These are phyloP conservation scores for Cladorrhinum sp. DNA, from an alignment of 2,329 filamentous ascomycete species.

Conservation along the genomic window DNA sequence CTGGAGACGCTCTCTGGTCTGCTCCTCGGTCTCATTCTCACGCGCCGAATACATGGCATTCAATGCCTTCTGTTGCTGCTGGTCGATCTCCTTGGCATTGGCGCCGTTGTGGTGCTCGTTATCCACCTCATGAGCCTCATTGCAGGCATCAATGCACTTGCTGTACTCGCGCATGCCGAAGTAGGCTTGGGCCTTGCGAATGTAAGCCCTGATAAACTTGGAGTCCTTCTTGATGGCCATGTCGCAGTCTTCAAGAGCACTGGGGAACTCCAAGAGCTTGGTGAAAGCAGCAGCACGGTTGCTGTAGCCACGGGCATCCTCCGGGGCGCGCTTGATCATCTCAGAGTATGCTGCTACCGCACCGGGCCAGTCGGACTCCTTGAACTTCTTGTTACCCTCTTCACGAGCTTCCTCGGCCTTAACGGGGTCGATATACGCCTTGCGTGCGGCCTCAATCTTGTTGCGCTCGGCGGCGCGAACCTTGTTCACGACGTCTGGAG, in stretches of 20 bases:
- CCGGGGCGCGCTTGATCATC: constrained; percentile 93
- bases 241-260: constrained; percentile 89
- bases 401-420: constrained; percentile 96
- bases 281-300: constrained; percentile 96
- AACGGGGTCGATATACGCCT: constrained; percentile 81
- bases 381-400: constrained; percentile 95
- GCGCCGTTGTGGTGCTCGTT: constrained; percentile 64
- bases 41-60: constrained; percentile 84
- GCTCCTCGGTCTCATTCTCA: constrained; percentile 92
- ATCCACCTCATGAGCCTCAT: constrained; percentile 76
- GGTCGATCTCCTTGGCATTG: constrained; percentile 87
- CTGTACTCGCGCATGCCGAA: constrained; percentile 98
- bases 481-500: constrained; percentile 89
- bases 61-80: constrained; percentile 90
- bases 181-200: constrained; percentile 92
- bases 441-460: constrained; percentile 71
- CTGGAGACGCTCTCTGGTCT: constrained; percentile 88
- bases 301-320: constrained; percentile 91
- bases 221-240: constrained; percentile 85
- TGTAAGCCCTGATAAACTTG: constrained; percentile 91
- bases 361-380: constrained; percentile 90
- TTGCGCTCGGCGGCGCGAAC: constrained; percentile 85
- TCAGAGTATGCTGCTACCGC: constrained; percentile 92
- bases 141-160: constrained; percentile 86
- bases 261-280: constrained; percentile 94